These are phyloP conservation scores for Pseudogymnoascus sp. DNA, from an alignment of 2,329 filamentous ascomycete species.

Conservation along the genomic window DNA sequence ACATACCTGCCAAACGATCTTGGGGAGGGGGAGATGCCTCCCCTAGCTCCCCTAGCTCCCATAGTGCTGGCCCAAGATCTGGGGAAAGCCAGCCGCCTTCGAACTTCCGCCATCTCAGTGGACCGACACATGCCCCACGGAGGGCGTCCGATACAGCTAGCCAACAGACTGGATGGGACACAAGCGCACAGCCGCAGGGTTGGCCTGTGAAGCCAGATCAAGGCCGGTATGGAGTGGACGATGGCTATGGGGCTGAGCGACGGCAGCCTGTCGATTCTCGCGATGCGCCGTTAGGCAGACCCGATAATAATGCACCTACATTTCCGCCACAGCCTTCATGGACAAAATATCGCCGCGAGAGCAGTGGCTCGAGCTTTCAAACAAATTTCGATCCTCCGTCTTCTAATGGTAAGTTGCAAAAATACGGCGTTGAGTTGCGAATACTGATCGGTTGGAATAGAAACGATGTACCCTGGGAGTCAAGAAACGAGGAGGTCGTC, in stretches of 20 bases:
- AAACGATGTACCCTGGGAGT: not conserved
- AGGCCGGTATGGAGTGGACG: not conserved
- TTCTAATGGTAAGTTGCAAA: not conserved
- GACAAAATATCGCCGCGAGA: slow-evolving; percentile 4
- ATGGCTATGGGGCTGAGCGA: slow-evolving; percentile 3
- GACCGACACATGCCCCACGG: not conserved
- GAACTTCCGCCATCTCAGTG: not conserved
- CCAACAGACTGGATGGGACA: not conserved
- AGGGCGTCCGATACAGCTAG: not conserved
- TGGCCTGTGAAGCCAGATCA: not conserved
- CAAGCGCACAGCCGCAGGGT: not conserved
- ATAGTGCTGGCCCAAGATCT: not conserved
- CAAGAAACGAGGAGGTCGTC: not conserved
- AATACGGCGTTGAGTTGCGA: not conserved
- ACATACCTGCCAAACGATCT: slow-evolving; percentile 1
- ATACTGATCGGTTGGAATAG: not conserved
- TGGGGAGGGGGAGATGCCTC: not conserved
- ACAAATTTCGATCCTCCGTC: not conserved
- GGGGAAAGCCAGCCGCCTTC: not conserved
- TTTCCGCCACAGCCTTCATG: not conserved
- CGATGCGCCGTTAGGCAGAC: not conserved
- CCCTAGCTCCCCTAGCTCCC: not conserved
- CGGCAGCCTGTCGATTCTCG: not conserved
- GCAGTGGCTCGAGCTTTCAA: not conserved
- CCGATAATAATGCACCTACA: not conserved